Evolutionary conservation across 257 asterid species (phyloP), one percentile per base, ranked within the genome.

Genomic region (Scutellaria barbata): DNA sequence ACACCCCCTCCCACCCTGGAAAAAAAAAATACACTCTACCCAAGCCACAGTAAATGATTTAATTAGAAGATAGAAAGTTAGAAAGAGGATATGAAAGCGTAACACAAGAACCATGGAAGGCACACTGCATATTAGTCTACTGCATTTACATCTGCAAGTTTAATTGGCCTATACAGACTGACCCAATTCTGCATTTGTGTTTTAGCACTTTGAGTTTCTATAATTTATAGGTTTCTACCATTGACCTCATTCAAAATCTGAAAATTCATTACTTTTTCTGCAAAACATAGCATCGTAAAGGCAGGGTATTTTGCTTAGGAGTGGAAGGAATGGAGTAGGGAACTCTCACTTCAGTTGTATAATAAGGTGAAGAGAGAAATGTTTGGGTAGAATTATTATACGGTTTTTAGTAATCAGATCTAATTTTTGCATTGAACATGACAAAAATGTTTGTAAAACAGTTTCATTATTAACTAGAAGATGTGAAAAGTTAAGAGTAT

Each of bases 161-260:
- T 42, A 18, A 7, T 30, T 74, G 47, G 20, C 48, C 64, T 46
- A n/a, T n/a, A 16, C 12, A 55, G 52, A 51, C 51, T 41, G 54
- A 52, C 35, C 67, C 25, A 47, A 63, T 25, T 55, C 17, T 55
- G 47, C 35, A 54, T 22, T 40, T 57, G 46, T n/a, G 2, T 45
- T 45, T 47, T 70, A 8, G 57, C 40, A 52, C 48, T 51, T 72
- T 66, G 61, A 72, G 52, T 50, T 56, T 39, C 63, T 62, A 39
- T 35, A 17, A 22, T 52, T 59, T 33, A 40, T 11, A 11, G 45
- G 1, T 5, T 60, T 41, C 30, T 72, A 33, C 37, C 42, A 50
- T 9, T 50, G 42, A 2, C 33, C 60, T 62, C 8, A 11, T 72
- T 20, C 59, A 41, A 41, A 43, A 42, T 62, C 48, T 40, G 48